Conservation (phyloP, 1,284 basidiomycete genomes). For the Sporisorium iseilematis-ciliati region DNA sequence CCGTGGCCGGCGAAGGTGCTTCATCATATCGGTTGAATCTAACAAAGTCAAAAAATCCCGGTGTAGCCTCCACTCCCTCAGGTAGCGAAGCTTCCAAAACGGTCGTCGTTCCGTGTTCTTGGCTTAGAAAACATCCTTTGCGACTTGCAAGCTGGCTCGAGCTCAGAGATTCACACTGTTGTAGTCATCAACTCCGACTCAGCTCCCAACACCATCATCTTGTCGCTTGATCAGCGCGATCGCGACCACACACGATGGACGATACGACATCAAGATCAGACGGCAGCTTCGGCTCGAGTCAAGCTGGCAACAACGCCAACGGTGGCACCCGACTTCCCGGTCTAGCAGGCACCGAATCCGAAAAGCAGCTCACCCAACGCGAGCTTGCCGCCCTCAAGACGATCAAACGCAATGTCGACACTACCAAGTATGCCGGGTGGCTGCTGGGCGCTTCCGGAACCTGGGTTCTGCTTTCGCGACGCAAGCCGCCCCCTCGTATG, state of each 20-base stretch:
- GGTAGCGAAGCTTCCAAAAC: not conserved
- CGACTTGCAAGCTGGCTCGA: not conserved
- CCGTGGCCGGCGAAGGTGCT: not conserved
- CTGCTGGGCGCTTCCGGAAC: constrained; percentile 42
- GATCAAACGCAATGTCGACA: constrained; percentile 51
- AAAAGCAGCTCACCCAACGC: constrained; percentile 47
- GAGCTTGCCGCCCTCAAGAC: constrained; percentile 40
- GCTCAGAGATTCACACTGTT: not conserved
- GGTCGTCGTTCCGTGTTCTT: not conserved
- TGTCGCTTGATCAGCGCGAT: too few species aligned
- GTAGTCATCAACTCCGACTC: not conserved
- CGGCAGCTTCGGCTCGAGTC: constrained; percentile 12
- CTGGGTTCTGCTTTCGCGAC: constrained; percentile 23
- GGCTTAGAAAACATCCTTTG: not conserved
- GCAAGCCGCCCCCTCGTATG: constrained; percentile 31
- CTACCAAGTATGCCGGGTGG: constrained; percentile 48
- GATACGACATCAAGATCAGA: not conserved
- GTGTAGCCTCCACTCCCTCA: constrained; percentile 8
- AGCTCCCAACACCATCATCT: constrained; percentile 2
- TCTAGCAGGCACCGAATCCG: constrained; percentile 38
- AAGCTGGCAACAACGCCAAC: not conserved
- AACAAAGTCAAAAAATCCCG: not conserved
- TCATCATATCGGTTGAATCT: not conserved
- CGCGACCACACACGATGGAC: not conserved
- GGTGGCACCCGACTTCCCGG: constrained; percentile 32